phyloP scores from a whole-genome alignment of 768 basidiomycete species.

The Rhizopogon salebrosus region DNA sequence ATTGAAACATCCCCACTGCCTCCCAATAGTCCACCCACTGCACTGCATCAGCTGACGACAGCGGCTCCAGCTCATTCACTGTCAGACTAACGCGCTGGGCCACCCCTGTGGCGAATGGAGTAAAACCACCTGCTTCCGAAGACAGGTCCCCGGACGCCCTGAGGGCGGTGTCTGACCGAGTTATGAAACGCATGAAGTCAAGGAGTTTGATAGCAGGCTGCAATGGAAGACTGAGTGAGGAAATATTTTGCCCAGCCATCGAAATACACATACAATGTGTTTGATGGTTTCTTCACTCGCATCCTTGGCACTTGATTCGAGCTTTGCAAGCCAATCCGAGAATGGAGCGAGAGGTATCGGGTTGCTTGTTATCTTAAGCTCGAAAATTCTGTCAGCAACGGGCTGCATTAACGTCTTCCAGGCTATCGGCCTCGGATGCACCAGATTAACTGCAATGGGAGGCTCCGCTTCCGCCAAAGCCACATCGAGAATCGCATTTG shows the following conservation, averaged over 20 bases:
- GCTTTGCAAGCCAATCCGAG: constrained; percentile 22
- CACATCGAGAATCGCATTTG: constrained; percentile 15
- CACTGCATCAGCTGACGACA: constrained; percentile 17
- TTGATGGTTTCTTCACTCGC: constrained; percentile 16
- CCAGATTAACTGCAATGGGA: constrained; percentile 16
- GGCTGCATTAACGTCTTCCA: constrained; percentile 17
- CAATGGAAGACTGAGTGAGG: not conserved
- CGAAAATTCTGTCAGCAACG: constrained; percentile 1
- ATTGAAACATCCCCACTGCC: constrained; percentile 9
- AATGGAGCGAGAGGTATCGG: constrained; percentile 23
- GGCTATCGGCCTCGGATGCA: constrained; percentile 18
- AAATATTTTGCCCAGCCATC: not conserved
- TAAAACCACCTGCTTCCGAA: constrained; percentile 3
- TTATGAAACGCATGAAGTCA: constrained; percentile 19
- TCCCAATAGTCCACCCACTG: constrained; percentile 34
- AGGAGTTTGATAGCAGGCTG: constrained; percentile 28
- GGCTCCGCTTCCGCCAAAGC: constrained; percentile 5
- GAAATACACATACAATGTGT: constrained; percentile 21
- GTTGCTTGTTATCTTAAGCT: not conserved
- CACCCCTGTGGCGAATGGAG: constrained; percentile 20
- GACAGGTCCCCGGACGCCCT: not conserved
- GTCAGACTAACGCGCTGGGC: constrained; percentile 24
- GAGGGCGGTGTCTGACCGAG: constrained; percentile 10
- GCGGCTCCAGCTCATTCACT: constrained; percentile 18
- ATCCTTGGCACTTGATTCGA: constrained; percentile 7